phyloP scores from a whole-genome alignment of 208 protist species.

The Trypanosoma scelopori region DNA sequence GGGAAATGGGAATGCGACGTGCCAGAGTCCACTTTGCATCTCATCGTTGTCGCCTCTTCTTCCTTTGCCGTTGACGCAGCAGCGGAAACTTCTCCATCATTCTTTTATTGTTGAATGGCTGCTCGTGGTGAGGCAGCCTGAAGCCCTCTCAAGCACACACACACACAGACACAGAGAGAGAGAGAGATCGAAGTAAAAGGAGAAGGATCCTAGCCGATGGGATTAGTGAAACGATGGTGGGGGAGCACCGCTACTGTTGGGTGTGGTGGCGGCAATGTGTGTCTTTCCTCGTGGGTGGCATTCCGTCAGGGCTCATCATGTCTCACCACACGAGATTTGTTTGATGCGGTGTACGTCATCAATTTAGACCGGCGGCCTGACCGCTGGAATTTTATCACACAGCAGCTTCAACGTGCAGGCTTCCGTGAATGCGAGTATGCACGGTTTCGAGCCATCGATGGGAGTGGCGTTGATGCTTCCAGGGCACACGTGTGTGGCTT shows the following conservation, averaged over 20 bases:
- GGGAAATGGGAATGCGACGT: not conserved
- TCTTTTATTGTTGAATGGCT: too few relatives aligned
- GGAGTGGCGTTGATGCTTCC: slow-evolving; percentile 21
- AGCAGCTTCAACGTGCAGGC: slow-evolving; percentile 38
- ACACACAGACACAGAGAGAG: too few relatives aligned
- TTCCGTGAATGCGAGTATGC: slow-evolving; percentile 30
- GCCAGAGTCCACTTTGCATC: not conserved
- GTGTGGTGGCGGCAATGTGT: not conserved
- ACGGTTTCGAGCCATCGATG: slow-evolving; percentile 66
- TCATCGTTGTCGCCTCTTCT: too few relatives aligned
- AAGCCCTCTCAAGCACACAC: too few relatives aligned
- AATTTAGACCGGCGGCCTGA: slow-evolving; percentile 74
- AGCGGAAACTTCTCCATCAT: too few relatives aligned
- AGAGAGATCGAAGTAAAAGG: too few relatives aligned
- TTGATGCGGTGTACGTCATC: slow-evolving; percentile 50
- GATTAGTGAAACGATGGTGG: not conserved
- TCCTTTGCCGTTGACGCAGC: too few relatives aligned
- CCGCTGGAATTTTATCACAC: slow-evolving; percentile 44
- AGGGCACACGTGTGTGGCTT: slow-evolving; percentile 41
- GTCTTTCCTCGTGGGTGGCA: not conserved
- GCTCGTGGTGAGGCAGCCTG: too few relatives aligned
- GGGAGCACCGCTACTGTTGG: not conserved
- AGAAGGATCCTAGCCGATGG: not conserved
- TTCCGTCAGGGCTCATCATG: slow-evolving; percentile 14
- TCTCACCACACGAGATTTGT: not conserved